Evolutionary conservation across 345 rosid genomes (phyloP).

Genomic region (Cardamine occulta): DNA sequence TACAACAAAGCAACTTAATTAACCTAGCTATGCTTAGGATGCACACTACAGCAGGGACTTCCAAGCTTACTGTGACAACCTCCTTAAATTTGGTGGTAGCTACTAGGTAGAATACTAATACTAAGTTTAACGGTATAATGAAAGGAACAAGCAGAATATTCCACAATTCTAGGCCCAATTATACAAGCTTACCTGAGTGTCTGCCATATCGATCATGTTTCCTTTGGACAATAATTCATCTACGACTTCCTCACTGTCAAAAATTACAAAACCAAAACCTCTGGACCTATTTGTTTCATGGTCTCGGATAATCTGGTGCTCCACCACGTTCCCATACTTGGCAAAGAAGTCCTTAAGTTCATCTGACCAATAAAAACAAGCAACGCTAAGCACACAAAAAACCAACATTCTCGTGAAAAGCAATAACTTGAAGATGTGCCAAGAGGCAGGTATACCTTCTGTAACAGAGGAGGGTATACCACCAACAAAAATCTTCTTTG

Average conservation of each 20-base stretch:
- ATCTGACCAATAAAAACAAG: slow-evolving; percentile 52
- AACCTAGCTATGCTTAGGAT: slow-evolving; percentile 74
- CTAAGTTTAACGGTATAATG: not conserved
- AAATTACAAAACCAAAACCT: slow-evolving; percentile 92
- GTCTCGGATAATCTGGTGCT: slow-evolving; percentile 89
- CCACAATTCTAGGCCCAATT: slow-evolving; percentile 21
- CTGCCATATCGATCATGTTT: slow-evolving; percentile 95
- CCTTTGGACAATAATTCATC: slow-evolving; percentile 81
- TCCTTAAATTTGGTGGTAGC: slow-evolving; percentile 28
- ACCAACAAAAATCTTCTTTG: slow-evolving; percentile 92
- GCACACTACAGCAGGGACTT: slow-evolving; percentile 48
- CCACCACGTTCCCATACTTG: slow-evolving; percentile 71
- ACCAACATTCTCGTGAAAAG: not conserved
- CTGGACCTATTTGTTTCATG: slow-evolving; percentile 89
- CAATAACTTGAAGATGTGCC: not conserved
- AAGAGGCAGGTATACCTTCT: slow-evolving; percentile 57
- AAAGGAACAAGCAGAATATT: slow-evolving; percentile 13
- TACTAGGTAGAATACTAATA: slow-evolving; percentile 23
- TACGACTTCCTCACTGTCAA: slow-evolving; percentile 82
- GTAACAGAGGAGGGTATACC: slow-evolving; percentile 81
- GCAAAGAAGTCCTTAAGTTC: slow-evolving; percentile 82
- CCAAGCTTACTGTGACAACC: slow-evolving; percentile 30
- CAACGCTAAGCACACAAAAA: slow-evolving; percentile 8
- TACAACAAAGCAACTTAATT: slow-evolving; percentile 96
- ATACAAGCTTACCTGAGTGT: slow-evolving; percentile 79